These are phyloP conservation scores for Multifurca ochricompacta DNA, from an alignment of 768 basidiomycete species.

Conservation along the genomic window DNA sequence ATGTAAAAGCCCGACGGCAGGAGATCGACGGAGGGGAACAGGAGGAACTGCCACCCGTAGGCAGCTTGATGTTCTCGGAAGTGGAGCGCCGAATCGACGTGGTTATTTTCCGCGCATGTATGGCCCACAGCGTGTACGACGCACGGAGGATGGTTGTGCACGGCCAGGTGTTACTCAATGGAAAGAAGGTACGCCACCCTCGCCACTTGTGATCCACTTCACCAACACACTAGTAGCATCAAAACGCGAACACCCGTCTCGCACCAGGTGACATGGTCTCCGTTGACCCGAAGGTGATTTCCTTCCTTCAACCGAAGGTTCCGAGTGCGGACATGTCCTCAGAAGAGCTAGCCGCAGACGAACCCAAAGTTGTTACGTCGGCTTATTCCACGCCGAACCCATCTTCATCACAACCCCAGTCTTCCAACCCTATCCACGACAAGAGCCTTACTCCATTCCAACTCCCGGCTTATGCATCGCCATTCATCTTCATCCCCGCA, in stretches of 20 bases:
- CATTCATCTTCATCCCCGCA: slow-evolving; percentile 89
- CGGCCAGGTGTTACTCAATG: slow-evolving; percentile 83
- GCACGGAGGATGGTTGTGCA: slow-evolving; percentile 82
- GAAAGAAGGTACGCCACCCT: slow-evolving; percentile 58
- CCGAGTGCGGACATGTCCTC: slow-evolving; percentile 20
- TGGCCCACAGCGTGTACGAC: slow-evolving; percentile 83
- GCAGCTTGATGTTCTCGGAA: slow-evolving; percentile 90
- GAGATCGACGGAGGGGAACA: slow-evolving; percentile 33
- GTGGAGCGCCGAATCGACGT: slow-evolving; percentile 94
- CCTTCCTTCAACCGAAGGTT: slow-evolving; percentile 48
- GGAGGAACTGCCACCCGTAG: slow-evolving; percentile 78
- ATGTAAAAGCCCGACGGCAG: slow-evolving; percentile 37
- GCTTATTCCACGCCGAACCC: not conserved
- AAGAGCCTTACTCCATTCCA: slow-evolving; percentile 59
- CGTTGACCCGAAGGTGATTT: slow-evolving; percentile 73
- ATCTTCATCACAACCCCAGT: slow-evolving; percentile 5
- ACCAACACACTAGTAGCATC: slow-evolving; percentile 43
- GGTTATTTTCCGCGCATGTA: slow-evolving; percentile 82
- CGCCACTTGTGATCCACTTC: not conserved
- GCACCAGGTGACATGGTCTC: slow-evolving; percentile 94
- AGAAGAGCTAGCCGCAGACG: slow-evolving; percentile 17
- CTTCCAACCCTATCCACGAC: slow-evolving; percentile 2
- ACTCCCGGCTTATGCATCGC: slow-evolving; percentile 81
- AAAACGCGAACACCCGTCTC: slow-evolving; percentile 76
- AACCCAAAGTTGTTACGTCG: slow-evolving; percentile 21